These are phyloP conservation scores for Podospora appendiculata DNA, from an alignment of 495 filamentous ascomycete species.

Conservation along the genomic window DNA sequence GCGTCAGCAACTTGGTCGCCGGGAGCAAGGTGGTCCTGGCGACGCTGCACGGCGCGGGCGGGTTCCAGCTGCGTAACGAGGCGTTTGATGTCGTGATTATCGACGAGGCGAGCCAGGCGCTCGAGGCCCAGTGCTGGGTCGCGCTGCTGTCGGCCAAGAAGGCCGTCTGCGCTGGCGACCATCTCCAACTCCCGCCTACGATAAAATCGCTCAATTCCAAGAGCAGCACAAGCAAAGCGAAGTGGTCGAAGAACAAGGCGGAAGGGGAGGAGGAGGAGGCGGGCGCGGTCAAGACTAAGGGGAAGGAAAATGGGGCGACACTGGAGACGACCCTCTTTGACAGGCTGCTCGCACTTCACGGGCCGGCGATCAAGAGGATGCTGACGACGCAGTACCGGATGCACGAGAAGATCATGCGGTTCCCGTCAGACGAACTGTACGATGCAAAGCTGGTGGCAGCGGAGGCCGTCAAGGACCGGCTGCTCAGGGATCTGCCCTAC, in stretches of 20 bases:
- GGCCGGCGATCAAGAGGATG: constrained; percentile 79
- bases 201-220: constrained; percentile 73
- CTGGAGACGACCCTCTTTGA: constrained; percentile 91
- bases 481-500: constrained; percentile 75
- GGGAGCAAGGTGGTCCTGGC: constrained; percentile 82
- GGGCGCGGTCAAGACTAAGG: neutral
- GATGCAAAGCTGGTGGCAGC: constrained; percentile 70
- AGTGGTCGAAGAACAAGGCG: constrained; percentile 13
- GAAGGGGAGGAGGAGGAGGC: constrained; percentile 15
- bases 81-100: constrained; percentile 91
- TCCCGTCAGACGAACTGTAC: constrained; percentile 87
- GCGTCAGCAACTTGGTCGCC: constrained; percentile 65
- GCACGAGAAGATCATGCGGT: constrained; percentile 92
- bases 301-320: constrained; percentile 35
- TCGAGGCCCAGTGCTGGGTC: constrained; percentile 99
- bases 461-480: constrained; percentile 61
- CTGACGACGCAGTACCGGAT: constrained; percentile 98
- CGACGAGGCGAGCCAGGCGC: constrained; percentile 90
- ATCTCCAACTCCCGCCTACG: constrained; percentile 89
- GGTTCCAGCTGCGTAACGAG: constrained; percentile 71
- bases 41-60: constrained; percentile 88
- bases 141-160: constrained; percentile 73
- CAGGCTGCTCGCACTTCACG: constrained; percentile 74
- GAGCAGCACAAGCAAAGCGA: constrained; percentile 12
- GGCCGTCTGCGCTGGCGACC: constrained; percentile 87